A percentile compares a stretch with the other conserved stretches of the same genome.
These are phyloP conservation scores for Binderoboletus segoi DNA, from an alignment of 1,284 basidiomycete genomes.

Conservation along the genomic window DNA sequence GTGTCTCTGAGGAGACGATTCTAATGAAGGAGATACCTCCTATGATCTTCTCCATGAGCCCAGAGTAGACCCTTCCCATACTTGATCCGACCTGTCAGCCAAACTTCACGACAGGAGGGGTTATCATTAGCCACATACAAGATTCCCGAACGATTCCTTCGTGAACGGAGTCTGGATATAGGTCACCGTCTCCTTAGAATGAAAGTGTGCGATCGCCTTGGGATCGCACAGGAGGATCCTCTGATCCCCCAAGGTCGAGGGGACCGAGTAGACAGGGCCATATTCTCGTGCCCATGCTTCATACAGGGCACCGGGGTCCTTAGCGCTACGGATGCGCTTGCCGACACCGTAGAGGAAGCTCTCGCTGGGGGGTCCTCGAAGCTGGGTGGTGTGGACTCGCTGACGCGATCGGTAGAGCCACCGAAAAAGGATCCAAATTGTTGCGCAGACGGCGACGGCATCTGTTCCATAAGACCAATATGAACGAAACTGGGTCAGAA, in stretches of 20 bases:
- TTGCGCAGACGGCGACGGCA: neutral
- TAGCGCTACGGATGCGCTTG: neutral
- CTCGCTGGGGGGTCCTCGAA: slow-evolving; percentile 20
- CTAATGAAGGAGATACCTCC: neutral
- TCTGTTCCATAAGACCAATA: no score
- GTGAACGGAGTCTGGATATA: slow-evolving; percentile 45
- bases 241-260: slow-evolving; percentile 42
- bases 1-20: no score
- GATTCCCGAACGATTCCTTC: slow-evolving; percentile 42
- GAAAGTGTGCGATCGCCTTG: slow-evolving; percentile 56
- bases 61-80: slow-evolving; percentile 17
- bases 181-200: slow-evolving; percentile 49
- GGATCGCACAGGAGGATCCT: slow-evolving; percentile 52
- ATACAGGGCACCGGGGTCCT: neutral
- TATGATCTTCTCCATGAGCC: neutral
- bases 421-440: slow-evolving; percentile 2
- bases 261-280: slow-evolving; percentile 48
- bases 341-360: slow-evolving; percentile 21
- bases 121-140: slow-evolving; percentile 38
- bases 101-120: no score
- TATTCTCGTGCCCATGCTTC: slow-evolving; percentile 23
- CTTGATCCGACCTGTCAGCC: slow-evolving; percentile 2
- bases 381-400: slow-evolving; percentile 12
- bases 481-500: no score
- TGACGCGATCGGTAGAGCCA: neutral